Conservation (phyloP, 2,329 filamentous ascomycete species). For the Stemphylium lycopersici region DNA sequence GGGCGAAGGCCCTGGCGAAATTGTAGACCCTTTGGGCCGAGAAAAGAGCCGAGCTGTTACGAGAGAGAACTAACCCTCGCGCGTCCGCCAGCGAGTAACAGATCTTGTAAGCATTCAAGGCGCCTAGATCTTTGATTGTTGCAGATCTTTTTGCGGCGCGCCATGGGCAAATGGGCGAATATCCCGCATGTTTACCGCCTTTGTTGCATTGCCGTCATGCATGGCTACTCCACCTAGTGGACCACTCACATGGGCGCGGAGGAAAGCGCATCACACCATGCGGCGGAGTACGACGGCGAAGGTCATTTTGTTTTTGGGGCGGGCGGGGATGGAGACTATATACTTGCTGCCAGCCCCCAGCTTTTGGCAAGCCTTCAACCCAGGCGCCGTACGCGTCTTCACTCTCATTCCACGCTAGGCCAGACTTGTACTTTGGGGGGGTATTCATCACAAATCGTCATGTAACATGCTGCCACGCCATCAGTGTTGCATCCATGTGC, state of each 20-base stretch:
- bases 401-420: no score
- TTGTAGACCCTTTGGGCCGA: neutral
- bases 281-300: neutral
- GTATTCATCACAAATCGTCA: no score
- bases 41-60: neutral
- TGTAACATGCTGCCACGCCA: no score
- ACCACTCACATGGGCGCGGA: neutral
- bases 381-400: no score
- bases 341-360: neutral
- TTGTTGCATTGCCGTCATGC: neutral
- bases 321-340: neutral
- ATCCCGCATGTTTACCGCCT: neutral
- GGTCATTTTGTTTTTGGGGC: neutral
- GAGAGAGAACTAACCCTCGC: neutral
- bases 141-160: neutral
- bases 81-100: neutral
- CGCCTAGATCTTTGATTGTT: neutral
- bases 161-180: neutral
- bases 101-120: neutral
- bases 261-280: neutral
- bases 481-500: no score
- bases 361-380: no score
- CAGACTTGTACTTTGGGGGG: no score
- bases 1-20: conserved; percentile 22
- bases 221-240: neutral